These are phyloP conservation scores for Cutaneotrichosporon mucoides DNA, from an alignment of 1,284 basidiomycete species.

Conservation along the genomic window DNA sequence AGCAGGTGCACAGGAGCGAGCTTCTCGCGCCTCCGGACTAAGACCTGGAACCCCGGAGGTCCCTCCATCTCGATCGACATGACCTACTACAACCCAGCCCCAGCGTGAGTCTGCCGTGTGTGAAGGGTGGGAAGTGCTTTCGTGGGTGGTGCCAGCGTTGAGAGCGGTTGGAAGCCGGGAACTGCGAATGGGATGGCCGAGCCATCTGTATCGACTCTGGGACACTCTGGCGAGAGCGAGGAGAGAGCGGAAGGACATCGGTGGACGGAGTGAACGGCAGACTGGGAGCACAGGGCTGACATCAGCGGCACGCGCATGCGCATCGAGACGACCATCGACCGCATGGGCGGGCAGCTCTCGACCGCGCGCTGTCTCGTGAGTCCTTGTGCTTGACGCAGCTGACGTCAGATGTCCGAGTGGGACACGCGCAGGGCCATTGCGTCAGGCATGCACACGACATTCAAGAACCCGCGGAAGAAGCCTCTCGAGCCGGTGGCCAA, in stretches of 20 bases:
- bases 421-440: constrained; percentile 4
- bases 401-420: constrained; percentile 1
- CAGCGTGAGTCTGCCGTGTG: constrained; percentile 5
- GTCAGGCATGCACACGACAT: constrained; percentile 10
- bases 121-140: no score
- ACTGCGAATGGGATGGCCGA: no score
- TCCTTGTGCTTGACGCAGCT: neutral
- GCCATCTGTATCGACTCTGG: no score
- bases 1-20: constrained; percentile 8
- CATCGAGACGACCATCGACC: constrained; percentile 5
- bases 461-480: neutral
- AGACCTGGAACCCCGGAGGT: constrained; percentile 30
- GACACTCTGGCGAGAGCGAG: neutral
- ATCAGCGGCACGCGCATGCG: constrained; percentile 2
- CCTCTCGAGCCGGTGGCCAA: no score
- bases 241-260: neutral
- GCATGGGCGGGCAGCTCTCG: constrained; percentile 7
- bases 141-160: no score
- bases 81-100: constrained; percentile 28
- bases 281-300: neutral
- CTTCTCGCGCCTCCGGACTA: constrained; percentile 14
- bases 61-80: constrained; percentile 30
- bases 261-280: neutral
- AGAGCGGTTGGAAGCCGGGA: no score
- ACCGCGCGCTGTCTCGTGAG: constrained; percentile 7